These are phyloP conservation scores for Teunomyces aglyptinius DNA, from an alignment of 805 yeast species.

Conservation along the genomic window DNA sequence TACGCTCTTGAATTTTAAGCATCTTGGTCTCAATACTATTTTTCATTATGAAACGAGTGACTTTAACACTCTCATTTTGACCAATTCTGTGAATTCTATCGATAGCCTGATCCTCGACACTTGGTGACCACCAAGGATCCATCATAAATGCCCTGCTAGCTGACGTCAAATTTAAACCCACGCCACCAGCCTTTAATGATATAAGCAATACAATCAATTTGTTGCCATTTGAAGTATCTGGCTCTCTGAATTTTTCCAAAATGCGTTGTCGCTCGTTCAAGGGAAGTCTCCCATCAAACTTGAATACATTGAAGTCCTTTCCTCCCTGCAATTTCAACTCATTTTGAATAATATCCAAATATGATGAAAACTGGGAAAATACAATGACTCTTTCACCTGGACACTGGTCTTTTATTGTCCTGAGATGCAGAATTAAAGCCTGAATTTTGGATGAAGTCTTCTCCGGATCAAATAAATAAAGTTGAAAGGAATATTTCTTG, in stretches of 20 bases:
- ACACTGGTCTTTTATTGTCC: constrained; percentile 49
- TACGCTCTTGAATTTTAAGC: constrained; percentile 83
- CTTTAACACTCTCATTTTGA: constrained; percentile 68
- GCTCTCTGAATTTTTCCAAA: constrained; percentile 51
- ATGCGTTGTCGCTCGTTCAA: constrained; percentile 63
- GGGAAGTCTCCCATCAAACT: constrained; percentile 81
- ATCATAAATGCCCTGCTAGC: constrained; percentile 84
- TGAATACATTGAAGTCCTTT: constrained; percentile 52
- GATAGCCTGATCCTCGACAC: constrained; percentile 87
- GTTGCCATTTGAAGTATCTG: constrained; percentile 24
- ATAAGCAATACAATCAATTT: constrained; percentile 55
- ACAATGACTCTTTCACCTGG: constrained; percentile 77
- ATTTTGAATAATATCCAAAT: constrained; percentile 66
- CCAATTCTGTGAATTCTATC: constrained; percentile 92
- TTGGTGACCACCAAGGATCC: constrained; percentile 98
- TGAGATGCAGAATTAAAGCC: constrained; percentile 62
- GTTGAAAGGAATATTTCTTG: constrained; percentile 25
- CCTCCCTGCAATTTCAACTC: constrained; percentile 46
- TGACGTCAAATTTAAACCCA: constrained; percentile 81
- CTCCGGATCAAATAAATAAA: constrained; percentile 47
- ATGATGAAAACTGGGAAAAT: constrained; percentile 87
- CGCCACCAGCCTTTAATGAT: constrained; percentile 91
- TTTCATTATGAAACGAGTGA: constrained; percentile 76
- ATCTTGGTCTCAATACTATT: constrained; percentile 85
- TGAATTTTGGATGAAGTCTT: constrained; percentile 69